Evolutionary conservation across 2,329 filamentous ascomycete species (phyloP), one percentile per base, ranked within the genome.

Genomic region (Teratosphaeriaceae sp.): DNA sequence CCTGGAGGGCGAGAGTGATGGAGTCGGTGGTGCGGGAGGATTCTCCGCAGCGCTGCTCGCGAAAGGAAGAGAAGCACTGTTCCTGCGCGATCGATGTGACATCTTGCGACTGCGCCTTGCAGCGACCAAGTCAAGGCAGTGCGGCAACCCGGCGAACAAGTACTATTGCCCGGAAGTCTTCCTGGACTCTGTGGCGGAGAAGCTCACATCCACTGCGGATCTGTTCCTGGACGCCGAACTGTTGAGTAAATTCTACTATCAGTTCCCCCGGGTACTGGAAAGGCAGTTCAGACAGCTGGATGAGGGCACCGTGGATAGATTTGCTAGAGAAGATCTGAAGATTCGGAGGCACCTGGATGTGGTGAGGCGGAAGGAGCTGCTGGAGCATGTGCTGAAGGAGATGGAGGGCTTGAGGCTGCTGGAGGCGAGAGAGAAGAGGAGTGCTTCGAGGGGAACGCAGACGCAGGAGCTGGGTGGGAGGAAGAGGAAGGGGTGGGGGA

Each of bases 131-230:
- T 92, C 86, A 13, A 88, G 90, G 63, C 89, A 95, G 67, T 98
- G 92, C 67, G 77, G 81, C 46, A 79, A 72, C 52, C 75, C 83
- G 53, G 83, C 84, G 59, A 95, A 95, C 72, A 96, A 96, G 70
- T 96, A 97, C 68, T 80, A 92, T 68, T 98, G 92, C 60, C 92
- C 92, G 0, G 92, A 98, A 63, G 79, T 98, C 13, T 98, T 98
- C 71, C 79, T 98, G n/a, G 89, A 98, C 58, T 88, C 94, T 2
- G 92, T 95, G 2, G 89, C 92, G 1, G 87, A 89, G 54, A 97
- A 97, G 67, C 78, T 98, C 38, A 94, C 90, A 2, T 84, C 88
- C 1, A 98, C 92, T 0, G 90, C 92, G 2, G 92, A 98, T 7
- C 79, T 98, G 0, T 98, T 98, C 73, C 77, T 98, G 22, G 96